Evolutionary conservation across 352 stramenopile species (phyloP), one percentile per base, ranked within the genome.

Genomic region (Globisporangium sylvaticum): DNA sequence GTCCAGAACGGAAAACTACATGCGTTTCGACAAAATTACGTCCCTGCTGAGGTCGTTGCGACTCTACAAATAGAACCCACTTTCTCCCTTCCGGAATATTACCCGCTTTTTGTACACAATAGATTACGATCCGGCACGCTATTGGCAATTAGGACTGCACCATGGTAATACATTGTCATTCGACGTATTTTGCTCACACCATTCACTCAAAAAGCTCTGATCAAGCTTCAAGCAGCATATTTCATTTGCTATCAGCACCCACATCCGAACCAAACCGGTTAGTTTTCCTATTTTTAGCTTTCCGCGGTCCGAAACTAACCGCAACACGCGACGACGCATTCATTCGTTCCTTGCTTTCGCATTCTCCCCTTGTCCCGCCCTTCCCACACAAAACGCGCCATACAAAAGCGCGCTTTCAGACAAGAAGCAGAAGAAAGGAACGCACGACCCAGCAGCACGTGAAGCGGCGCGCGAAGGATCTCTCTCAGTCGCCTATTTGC

Each of bases 401-500:
- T 48, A 48, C 39, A 48, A 48, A 48, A 48, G 15, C 15, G 37
- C 37, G 39, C 39, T 48, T 48, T 48, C 39, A 20, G 39, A 48
- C 42, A 50, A 50, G 42, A 22, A 50, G 42, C 15, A 50, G 18
- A 22, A 50, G 42, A 22, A 50, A 50, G 42, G 15, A 57, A 18
- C 0, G 50, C 22, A 32, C 8, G 27, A 31, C 25, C 22, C 50
- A 55, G 8, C n/a, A 20, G 12, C 46, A 55, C n/a, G 50, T 56
- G 42, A 58, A 58, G 52, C 52, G 52, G 24, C 25, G 52, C 52
- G 42, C 42, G 27, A 24, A 39, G 25, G 8, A 57, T 57, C 50
- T 29, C 50, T 31, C 24, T 58, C 53, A 58, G 53, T 58, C 53
- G 27, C 53, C 53, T 58, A 58, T 58, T 58, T 58, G 53, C 53